Evolutionary conservation across 1,139 yeast genomes (phyloP).

Genomic region (Trichomonascaceae sp.): DNA sequence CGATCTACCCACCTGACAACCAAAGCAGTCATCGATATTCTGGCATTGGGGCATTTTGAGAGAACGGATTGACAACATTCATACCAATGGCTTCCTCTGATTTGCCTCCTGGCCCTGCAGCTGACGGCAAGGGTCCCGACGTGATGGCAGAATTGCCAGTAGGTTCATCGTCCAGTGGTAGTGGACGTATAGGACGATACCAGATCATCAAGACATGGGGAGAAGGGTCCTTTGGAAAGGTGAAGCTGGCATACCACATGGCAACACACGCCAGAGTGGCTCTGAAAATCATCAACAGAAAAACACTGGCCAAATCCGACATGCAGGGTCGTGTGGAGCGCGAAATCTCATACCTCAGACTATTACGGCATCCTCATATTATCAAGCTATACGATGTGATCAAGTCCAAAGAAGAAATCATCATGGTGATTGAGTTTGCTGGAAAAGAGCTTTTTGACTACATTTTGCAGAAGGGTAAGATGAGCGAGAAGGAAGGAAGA

Average conservation of each 20-base stretch:
- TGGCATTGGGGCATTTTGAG: too few species aligned
- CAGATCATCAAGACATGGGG: conserved; percentile 91
- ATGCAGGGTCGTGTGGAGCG: conserved; percentile 97
- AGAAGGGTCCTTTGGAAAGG: conserved; percentile 97
- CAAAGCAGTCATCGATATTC: too few species aligned
- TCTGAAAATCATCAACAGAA: conserved; percentile 82
- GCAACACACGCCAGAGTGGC: conserved; percentile 93
- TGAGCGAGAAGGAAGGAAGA: conserved; percentile 91
- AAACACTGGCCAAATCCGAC: conserved; percentile 87
- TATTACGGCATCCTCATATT: conserved; percentile 92
- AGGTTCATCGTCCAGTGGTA: too few species aligned
- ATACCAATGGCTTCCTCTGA: too few species aligned
- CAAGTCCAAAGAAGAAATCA: conserved; percentile 88
- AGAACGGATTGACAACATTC: too few species aligned
- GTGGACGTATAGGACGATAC: conserved; percentile 66
- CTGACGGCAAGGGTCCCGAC: too few species aligned
- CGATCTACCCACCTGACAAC: too few species aligned
- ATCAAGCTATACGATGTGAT: conserved; percentile 93
- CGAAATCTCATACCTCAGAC: conserved; percentile 79
- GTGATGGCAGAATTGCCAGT: too few species aligned
- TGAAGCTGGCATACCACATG: conserved; percentile 85
- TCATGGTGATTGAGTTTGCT: conserved; percentile 96
- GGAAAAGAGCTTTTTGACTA: conserved; percentile 94
- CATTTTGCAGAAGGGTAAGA: conserved; percentile 87
- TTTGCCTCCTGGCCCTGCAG: too few species aligned